These are phyloP conservation scores for Metschnikowia drakensbergensis DNA, from an alignment of 805 yeast species.

Conservation along the genomic window DNA sequence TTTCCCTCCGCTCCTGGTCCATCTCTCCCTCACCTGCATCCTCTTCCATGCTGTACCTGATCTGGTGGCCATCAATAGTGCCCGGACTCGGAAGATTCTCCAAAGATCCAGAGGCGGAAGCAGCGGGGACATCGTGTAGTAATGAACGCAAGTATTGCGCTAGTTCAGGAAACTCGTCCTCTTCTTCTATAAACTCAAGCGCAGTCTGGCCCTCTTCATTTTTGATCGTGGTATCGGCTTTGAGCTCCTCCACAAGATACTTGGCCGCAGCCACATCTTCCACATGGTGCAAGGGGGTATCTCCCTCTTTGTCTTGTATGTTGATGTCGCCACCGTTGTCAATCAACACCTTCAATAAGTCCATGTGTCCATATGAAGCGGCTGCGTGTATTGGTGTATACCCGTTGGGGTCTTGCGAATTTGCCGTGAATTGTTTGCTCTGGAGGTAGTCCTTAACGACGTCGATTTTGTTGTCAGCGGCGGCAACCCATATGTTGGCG, in stretches of 20 bases:
- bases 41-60: slow-evolving; percentile 56
- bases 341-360: slow-evolving; percentile 57
- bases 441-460: slow-evolving; percentile 55
- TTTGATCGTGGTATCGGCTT: slow-evolving; percentile 60
- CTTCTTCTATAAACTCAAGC: slow-evolving; percentile 72
- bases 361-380: slow-evolving; percentile 82
- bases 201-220: slow-evolving; percentile 78
- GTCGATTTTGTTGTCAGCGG: slow-evolving; percentile 73
- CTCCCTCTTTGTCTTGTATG: slow-evolving; percentile 84
- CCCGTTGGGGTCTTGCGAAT: slow-evolving; percentile 85
- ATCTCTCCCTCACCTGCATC: slow-evolving; percentile 38
- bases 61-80: slow-evolving; percentile 42
- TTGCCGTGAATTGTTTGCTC: slow-evolving; percentile 54
- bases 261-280: slow-evolving; percentile 69
- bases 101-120: slow-evolving; percentile 15
- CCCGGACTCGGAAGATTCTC: slow-evolving; percentile 36
- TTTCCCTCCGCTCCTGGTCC: slow-evolving; percentile 52
- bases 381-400: slow-evolving; percentile 98
- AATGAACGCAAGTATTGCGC: slow-evolving; percentile 55
- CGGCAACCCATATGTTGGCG: slow-evolving; percentile 88
- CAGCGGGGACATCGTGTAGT: slow-evolving; percentile 26
- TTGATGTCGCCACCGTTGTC: slow-evolving; percentile 74
- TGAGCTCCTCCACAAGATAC: slow-evolving; percentile 58
- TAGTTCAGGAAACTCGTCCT: slow-evolving; percentile 79
- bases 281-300: slow-evolving; percentile 89